A percentile compares a stretch with the other conserved stretches of the same genome.
phyloP scores from a whole-genome alignment of 345 rosid species.

The Carallia brachiata region DNA sequence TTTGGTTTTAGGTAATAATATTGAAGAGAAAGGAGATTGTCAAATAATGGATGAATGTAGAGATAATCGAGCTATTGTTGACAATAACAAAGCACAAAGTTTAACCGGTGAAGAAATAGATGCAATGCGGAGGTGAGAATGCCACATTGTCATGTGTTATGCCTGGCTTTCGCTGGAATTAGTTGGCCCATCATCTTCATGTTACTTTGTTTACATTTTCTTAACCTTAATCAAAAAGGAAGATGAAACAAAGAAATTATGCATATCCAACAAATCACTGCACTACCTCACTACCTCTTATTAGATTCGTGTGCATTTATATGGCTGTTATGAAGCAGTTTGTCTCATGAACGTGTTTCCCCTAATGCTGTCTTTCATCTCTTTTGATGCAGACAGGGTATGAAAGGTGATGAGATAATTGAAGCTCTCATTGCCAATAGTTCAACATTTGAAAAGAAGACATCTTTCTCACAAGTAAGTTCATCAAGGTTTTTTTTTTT shows the following conservation, averaged over 20 bases:
- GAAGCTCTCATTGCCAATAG: slow-evolving; percentile 92
- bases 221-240: too few species aligned
- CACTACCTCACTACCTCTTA: too few species aligned
- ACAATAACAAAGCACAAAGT: slow-evolving; percentile 79
- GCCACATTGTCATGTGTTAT: background rate
- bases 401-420: slow-evolving; percentile 77
- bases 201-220: too few species aligned
- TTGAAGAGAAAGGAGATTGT: slow-evolving; percentile 33
- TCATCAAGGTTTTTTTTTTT: background rate
- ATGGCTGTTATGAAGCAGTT: too few species aligned
- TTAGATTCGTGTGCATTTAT: too few species aligned
- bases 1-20: slow-evolving; percentile 32
- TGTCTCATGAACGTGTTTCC: background rate
- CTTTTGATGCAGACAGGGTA: slow-evolving; percentile 67
- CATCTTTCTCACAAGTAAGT: slow-evolving; percentile 70
- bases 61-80: slow-evolving; percentile 72
- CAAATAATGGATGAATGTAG: slow-evolving; percentile 46
- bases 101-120: slow-evolving; percentile 81
- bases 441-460: slow-evolving; percentile 86
- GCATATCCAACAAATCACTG: too few species aligned
- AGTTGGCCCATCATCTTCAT: too few species aligned
- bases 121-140: slow-evolving; percentile 62
- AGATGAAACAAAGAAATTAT: too few species aligned
- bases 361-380: background rate
- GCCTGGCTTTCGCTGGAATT: background rate